Evolutionary conservation across 768 basidiomycete genomes (phyloP), one percentile per base, ranked within the genome.

Genomic region (Naganishia kalamii): DNA sequence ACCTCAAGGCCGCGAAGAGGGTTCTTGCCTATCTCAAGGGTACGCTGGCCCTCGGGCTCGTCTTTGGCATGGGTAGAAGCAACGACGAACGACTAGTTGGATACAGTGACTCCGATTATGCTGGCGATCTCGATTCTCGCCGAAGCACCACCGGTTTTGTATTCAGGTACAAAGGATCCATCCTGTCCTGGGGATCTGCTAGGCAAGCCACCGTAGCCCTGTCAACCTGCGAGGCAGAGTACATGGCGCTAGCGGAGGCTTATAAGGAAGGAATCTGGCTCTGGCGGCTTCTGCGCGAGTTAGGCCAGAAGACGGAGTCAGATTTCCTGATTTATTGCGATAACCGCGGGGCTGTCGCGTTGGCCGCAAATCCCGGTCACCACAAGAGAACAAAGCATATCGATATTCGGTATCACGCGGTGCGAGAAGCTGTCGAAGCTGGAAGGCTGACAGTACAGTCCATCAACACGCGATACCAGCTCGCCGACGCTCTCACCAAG

Each of bases 171-270:
- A 70, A 70, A 25, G 78, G 79, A 0, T 81, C 78, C 4, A 70
- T 79, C 2, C 71, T 84, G 5, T 68, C 74, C 3, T 84, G 83
- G 82, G 70, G 70, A 25, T 78, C 79, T 0, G 74, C 78, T 50
- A 74, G 79, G 50, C 83, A 85, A 69, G 47, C 65, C 1, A 74
- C 75, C 0, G 73, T 82, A 25, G 70, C 83, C 0, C 68, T 75
- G 0, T 83, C 81, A 0, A 81, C 79, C 0, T 75, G 74, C 3
- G 81, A 84, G 67, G 79, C 81, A 0, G 82, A 83, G 72, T 83
- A 81, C 69, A 74, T 82, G 15, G 80, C 80, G 0, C 67, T 71
- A 0, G 60, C 72, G 0, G 73, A 81, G 35, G 78, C 78, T 0
- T 57, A 74, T 0, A 72, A 78, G 54, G 75, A 82, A 66, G 75